Evolutionary conservation across 1,139 yeast species (phyloP).

Genomic region (Sugiyamaella japonica): DNA sequence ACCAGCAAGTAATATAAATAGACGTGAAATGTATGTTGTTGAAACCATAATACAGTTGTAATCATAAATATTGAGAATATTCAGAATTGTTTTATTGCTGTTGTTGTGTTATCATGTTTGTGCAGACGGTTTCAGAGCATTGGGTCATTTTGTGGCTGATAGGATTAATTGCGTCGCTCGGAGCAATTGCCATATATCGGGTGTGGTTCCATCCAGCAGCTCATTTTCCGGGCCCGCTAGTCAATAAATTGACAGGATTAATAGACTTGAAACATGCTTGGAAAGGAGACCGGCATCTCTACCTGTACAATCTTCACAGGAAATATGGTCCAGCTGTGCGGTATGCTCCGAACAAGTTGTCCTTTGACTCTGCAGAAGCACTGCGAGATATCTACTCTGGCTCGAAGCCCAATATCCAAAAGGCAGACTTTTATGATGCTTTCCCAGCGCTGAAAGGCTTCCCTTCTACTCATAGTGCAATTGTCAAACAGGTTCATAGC

Average conservation of each 20-base stretch:
- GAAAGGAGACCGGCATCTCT: conserved; percentile 27
- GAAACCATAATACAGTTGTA: too few species aligned
- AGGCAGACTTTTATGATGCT: conserved; percentile 26
- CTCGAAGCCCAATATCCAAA: conserved; percentile 24
- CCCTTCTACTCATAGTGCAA: conserved; percentile 27
- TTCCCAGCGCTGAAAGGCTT: conserved; percentile 28
- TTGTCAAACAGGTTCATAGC: conserved; percentile 25
- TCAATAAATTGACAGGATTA: conserved; percentile 22
- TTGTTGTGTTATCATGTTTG: background rate
- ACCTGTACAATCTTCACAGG: conserved; percentile 16
- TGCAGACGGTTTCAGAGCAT: conserved; percentile 1
- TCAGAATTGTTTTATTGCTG: background rate
- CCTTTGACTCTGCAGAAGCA: conserved; percentile 24
- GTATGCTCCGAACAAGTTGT: conserved; percentile 23
- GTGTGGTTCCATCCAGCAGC: conserved; percentile 23
- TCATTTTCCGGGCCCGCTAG: conserved; percentile 24
- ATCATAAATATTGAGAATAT: too few species aligned
- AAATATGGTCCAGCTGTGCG: conserved; percentile 26
- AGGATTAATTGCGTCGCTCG: background rate
- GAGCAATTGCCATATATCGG: conserved; percentile 16
- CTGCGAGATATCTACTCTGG: conserved; percentile 26
- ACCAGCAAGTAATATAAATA: background rate
- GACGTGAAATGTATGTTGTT: background rate
- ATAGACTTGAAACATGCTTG: conserved; percentile 26
- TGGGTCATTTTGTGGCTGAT: background rate